These are phyloP conservation scores for Wallacemonas rigidus DNA, from an alignment of 208 protist species.

Conservation along the genomic window DNA sequence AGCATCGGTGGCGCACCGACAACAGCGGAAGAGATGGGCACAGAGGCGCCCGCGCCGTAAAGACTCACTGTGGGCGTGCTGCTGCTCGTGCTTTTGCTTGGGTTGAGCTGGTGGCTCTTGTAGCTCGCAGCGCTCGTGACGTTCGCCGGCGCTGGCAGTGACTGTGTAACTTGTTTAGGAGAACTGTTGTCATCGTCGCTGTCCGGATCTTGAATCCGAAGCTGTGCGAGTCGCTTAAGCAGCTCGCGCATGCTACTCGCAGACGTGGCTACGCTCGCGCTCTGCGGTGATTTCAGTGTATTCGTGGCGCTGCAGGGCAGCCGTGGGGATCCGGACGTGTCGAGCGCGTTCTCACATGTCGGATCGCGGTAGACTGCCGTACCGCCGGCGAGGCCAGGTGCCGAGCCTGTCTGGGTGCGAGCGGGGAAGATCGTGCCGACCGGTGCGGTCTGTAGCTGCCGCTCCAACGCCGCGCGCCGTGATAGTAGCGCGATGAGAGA, in stretches of 20 bases:
- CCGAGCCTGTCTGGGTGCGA: no score
- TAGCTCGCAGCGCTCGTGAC: not conserved
- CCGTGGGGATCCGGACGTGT: no score
- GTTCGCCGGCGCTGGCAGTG: not conserved
- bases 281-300: not conserved
- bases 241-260: not conserved
- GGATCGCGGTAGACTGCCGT: slow-evolving; percentile 5
- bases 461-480: not conserved
- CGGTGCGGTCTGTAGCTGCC: not conserved
- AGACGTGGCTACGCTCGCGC: not conserved
- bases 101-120: slow-evolving; percentile 3
- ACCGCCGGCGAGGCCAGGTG: not conserved
- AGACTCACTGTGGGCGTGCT: not conserved
- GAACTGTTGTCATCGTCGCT: slow-evolving; percentile 27
- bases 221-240: not conserved
- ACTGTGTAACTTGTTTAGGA: not conserved
- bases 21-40: not conserved
- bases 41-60: no score
- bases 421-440: not conserved
- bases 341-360: no score
- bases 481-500: not conserved
- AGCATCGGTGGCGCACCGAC: not conserved
- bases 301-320: no score
- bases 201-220: slow-evolving; percentile 20
- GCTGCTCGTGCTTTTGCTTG: slow-evolving; percentile 17